Conservation (phyloP, 148 eudicot species). For the Rhododendron henanense region DNA sequence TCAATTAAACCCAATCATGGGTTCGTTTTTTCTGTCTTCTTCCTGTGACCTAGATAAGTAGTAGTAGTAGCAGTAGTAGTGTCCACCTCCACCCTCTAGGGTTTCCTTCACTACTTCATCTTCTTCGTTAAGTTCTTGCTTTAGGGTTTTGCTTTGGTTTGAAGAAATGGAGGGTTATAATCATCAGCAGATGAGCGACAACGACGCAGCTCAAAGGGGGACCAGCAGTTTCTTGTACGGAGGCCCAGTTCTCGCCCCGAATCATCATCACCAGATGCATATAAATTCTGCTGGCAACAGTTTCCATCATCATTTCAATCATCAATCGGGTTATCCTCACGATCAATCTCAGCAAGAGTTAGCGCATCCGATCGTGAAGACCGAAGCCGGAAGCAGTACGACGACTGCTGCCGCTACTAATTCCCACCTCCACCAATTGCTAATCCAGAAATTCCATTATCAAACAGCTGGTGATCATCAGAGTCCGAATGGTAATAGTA, state of each 20-base stretch:
- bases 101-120: conserved; percentile 2
- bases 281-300: conserved; percentile 4
- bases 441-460: conserved; percentile 17
- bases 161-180: conserved; percentile 38
- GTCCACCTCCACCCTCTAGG: neutral
- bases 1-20: neutral
- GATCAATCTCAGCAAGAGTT: conserved; percentile 8
- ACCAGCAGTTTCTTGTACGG: conserved; percentile 27
- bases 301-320: conserved; percentile 19
- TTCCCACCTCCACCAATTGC: conserved; percentile 10
- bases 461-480: conserved; percentile 12
- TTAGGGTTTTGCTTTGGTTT: neutral
- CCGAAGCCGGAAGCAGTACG: conserved; percentile 27
- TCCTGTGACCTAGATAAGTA: neutral
- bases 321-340: conserved; percentile 17
- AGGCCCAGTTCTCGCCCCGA: conserved; percentile 24
- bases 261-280: conserved; percentile 16
- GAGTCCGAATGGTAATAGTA: neutral
- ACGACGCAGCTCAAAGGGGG: conserved; percentile 19
- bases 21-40: neutral
- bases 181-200: conserved; percentile 26
- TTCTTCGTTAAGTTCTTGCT: neutral
- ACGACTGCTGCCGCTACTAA: neutral
- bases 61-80: neutral
- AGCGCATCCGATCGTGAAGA: conserved; percentile 27